These are phyloP conservation scores for Alternaria tenuissima DNA, from an alignment of 2,329 filamentous ascomycete genomes.

Conservation along the genomic window DNA sequence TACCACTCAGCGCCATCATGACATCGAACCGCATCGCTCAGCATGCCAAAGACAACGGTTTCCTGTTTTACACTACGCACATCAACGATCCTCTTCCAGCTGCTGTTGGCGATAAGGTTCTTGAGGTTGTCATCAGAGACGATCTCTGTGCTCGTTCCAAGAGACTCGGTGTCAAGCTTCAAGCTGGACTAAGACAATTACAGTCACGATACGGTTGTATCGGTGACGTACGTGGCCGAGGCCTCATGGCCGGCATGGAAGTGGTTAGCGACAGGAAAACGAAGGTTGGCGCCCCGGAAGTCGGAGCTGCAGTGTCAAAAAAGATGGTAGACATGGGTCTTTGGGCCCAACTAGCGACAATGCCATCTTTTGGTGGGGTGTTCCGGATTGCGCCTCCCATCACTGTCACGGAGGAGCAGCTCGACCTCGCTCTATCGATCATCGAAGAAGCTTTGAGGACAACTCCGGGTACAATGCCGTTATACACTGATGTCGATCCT, in stretches of 20 bases:
- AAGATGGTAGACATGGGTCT: conserved; percentile 62
- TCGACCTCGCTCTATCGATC: conserved; percentile 61
- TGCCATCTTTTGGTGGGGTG: conserved; percentile 57
- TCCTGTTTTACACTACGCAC: conserved; percentile 68
- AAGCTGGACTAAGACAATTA: conserved; percentile 57
- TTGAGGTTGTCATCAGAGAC: conserved; percentile 68
- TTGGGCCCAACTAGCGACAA: conserved; percentile 64
- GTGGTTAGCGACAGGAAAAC: conserved; percentile 62
- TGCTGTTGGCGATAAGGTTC: conserved; percentile 67
- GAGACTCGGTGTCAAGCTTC: conserved; percentile 57
- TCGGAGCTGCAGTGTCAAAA: conserved; percentile 59
- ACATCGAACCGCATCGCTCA: conserved; percentile 64
- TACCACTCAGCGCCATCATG: conserved; percentile 66
- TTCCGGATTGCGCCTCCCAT: conserved; percentile 69
- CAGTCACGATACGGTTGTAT: conserved; percentile 66
- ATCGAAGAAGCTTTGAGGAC: conserved; percentile 65
- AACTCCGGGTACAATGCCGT: conserved; percentile 55
- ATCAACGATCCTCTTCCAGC: conserved; percentile 69
- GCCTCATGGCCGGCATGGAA: conserved; percentile 66
- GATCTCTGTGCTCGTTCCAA: conserved; percentile 59
- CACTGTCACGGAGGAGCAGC: conserved; percentile 57
- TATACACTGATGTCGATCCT: conserved; percentile 22
- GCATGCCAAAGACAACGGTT: conserved; percentile 59
- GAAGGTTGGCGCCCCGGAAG: conserved; percentile 58
- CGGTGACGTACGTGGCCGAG: conserved; percentile 67